A percentile compares a stretch with the other conserved stretches of the same genome.
These are phyloP conservation scores for Suillus paluster DNA, from an alignment of 768 basidiomycete genomes.

Conservation along the genomic window DNA sequence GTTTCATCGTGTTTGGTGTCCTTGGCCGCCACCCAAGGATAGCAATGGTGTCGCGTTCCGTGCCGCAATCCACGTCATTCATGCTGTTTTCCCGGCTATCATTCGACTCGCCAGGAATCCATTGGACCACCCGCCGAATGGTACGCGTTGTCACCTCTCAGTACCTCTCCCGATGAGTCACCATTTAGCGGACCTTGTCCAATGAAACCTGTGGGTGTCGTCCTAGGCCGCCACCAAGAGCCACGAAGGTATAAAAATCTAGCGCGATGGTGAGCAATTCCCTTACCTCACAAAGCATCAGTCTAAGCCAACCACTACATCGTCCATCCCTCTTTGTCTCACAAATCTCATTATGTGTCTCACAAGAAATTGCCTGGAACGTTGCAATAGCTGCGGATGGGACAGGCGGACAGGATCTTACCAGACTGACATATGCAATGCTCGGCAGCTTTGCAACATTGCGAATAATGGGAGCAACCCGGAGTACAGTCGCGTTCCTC, in stretches of 20 bases:
- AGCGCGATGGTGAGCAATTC: not conserved
- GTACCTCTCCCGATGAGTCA: not conserved
- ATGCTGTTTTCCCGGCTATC: not conserved
- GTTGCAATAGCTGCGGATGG: not conserved
- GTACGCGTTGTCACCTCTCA: not conserved
- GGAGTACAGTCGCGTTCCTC: not conserved
- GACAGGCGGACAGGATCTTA: not conserved
- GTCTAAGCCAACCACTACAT: not conserved
- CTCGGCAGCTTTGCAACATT: not conserved
- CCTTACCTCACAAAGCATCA: not conserved
- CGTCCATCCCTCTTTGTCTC: not conserved
- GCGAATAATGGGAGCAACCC: not conserved
- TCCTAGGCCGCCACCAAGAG: conserved; percentile 1
- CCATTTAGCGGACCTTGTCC: too few relatives aligned
- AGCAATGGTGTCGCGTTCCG: not conserved
- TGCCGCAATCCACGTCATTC: not conserved
- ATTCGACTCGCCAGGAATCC: not conserved
- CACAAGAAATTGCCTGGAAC: not conserved
- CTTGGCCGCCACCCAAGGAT: not conserved
- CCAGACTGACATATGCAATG: not conserved
- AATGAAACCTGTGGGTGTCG: not conserved
- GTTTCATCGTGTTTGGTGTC: not conserved
- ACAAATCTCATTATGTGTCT: not conserved
- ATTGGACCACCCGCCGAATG: not conserved
- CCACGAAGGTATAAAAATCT: not conserved